phyloP scores from a whole-genome alignment of 2,329 filamentous ascomycete genomes.

The Ophiostoma piceae region DNA sequence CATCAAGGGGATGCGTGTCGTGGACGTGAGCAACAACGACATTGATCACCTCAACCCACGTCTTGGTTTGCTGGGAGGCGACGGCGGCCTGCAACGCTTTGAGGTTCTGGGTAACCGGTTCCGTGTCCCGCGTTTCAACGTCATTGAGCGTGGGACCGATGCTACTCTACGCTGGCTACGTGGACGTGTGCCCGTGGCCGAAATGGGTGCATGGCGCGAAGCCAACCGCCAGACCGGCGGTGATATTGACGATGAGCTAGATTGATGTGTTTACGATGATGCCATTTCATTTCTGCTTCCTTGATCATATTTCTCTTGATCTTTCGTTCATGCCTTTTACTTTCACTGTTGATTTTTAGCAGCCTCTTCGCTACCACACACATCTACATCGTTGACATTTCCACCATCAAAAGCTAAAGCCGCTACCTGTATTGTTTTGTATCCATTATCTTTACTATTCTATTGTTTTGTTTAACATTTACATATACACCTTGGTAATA shows the following conservation, averaged over 20 bases:
- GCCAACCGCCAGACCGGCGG: conserved; percentile 27
- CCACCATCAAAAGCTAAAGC: background rate
- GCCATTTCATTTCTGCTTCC: background rate
- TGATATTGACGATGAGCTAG: conserved; percentile 23
- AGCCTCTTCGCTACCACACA: background rate
- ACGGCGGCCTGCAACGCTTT: conserved; percentile 55
- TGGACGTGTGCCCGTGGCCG: conserved; percentile 62
- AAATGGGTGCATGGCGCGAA: conserved; percentile 53
- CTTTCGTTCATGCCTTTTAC: background rate
- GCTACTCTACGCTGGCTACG: conserved; percentile 75
- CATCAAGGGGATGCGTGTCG: conserved; percentile 66
- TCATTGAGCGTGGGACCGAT: conserved; percentile 83
- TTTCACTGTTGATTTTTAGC: background rate
- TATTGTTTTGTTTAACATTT: no score
- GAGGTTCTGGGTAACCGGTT: conserved; percentile 84
- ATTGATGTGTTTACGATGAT: conserved; percentile 12
- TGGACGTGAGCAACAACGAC: conserved; percentile 81
- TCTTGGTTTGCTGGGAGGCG: conserved; percentile 69
- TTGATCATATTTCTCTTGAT: background rate
- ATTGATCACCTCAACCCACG: conserved; percentile 75
- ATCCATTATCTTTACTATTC: background rate
- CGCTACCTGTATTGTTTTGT: background rate
- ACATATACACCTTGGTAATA: background rate
- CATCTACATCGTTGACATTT: background rate
- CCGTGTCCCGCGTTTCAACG: conserved; percentile 75